These are phyloP conservation scores for Heimioporus sp. DNA, from an alignment of 768 basidiomycete genomes.

Conservation along the genomic window DNA sequence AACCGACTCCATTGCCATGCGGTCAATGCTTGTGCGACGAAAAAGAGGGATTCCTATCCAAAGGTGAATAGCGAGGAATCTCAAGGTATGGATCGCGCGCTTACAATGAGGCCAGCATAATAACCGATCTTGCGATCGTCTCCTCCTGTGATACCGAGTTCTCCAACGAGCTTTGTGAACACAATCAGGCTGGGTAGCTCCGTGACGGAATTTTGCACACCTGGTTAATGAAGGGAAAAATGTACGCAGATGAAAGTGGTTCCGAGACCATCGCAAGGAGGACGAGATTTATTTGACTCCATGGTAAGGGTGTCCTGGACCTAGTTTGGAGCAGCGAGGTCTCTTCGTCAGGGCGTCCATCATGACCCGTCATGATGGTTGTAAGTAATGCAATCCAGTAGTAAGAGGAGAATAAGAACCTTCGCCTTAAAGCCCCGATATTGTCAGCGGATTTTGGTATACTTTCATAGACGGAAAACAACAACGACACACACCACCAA, in stretches of 20 bases:
- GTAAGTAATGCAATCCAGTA: no score
- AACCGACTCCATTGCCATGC: slow-evolving; percentile 62
- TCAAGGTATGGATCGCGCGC: slow-evolving; percentile 17
- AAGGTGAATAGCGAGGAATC: background rate
- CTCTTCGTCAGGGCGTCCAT: slow-evolving; percentile 37
- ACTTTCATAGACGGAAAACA: no score
- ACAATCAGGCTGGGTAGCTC: no score
- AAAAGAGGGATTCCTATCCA: slow-evolving; percentile 59
- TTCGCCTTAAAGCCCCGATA: no score
- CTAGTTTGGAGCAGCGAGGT: slow-evolving; percentile 38
- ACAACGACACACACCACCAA: no score
- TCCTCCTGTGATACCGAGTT: slow-evolving; percentile 64
- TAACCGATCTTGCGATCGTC: slow-evolving; percentile 66
- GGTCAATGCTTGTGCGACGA: slow-evolving; percentile 51
- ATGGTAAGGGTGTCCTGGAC: slow-evolving; percentile 46
- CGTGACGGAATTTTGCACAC: slow-evolving; percentile 22
- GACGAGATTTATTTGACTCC: slow-evolving; percentile 47
- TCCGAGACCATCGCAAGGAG: slow-evolving; percentile 51
- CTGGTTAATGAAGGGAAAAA: slow-evolving; percentile 64
- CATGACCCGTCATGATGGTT: no score
- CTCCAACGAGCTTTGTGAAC: slow-evolving; percentile 50
- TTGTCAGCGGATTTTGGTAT: no score
- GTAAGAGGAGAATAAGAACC: no score
- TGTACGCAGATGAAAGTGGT: slow-evolving; percentile 51
- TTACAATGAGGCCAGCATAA: slow-evolving; percentile 58